A percentile compares a stretch with the other conserved stretches of the same genome.
Conservation (phyloP, 805 yeast genomes). For the Yamadazyma kitorensis region DNA sequence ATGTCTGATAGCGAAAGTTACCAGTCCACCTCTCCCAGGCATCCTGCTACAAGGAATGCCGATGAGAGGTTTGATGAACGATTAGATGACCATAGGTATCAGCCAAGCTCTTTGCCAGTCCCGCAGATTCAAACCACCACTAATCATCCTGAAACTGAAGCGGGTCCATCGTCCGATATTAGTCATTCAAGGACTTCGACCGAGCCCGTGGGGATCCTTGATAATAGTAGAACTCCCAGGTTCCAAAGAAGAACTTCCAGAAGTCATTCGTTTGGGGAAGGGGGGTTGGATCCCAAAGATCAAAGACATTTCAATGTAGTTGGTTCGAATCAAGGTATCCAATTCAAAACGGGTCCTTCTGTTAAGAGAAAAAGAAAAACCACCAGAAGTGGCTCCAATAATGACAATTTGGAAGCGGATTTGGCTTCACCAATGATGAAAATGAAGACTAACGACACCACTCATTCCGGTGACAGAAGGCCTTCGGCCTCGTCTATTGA, state of each 20-base stretch:
- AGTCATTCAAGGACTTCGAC: too few relatives aligned
- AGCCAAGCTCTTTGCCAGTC: slow-evolving; percentile 33
- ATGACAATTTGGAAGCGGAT: slow-evolving; percentile 23
- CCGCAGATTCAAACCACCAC: slow-evolving; percentile 5
- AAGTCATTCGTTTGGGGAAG: slow-evolving; percentile 11
- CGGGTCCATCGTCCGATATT: too few relatives aligned
- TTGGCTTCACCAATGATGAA: slow-evolving; percentile 27
- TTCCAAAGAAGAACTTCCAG: slow-evolving; percentile 11
- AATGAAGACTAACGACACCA: slow-evolving; percentile 23
- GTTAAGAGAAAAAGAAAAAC: slow-evolving; percentile 10
- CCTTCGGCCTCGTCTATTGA: slow-evolving; percentile 43
- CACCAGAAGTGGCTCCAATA: slow-evolving; percentile 10
- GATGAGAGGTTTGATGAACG: slow-evolving; percentile 28
- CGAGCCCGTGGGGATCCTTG: slow-evolving; percentile 11
- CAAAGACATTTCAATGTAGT: slow-evolving; percentile 12
- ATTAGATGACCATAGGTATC: slow-evolving; percentile 41
- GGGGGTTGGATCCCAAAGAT: slow-evolving; percentile 15
- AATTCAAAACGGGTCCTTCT: slow-evolving; percentile 5
- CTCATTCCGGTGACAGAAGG: slow-evolving; percentile 24
- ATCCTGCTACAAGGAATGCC: slow-evolving; percentile 14
- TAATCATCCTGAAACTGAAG: background rate
- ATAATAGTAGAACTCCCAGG: slow-evolving; percentile 3
- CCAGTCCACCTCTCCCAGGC: slow-evolving; percentile 25
- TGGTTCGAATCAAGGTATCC: background rate
- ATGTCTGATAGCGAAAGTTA: slow-evolving; percentile 44